phyloP scores from a whole-genome alignment of 2,329 filamentous ascomycete genomes.

The Monilinia laxa region DNA sequence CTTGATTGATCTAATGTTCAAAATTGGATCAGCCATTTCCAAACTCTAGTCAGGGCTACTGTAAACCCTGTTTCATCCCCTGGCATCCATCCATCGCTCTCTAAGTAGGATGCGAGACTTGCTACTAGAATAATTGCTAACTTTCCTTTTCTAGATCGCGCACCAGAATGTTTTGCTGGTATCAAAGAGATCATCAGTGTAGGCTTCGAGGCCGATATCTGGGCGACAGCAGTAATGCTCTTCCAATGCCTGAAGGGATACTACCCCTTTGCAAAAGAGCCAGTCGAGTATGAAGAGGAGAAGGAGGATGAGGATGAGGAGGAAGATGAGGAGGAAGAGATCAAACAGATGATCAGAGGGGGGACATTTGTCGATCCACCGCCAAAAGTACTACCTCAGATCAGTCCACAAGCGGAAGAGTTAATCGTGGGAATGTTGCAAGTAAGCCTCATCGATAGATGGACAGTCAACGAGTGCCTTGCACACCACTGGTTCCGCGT shows the following conservation, averaged over 20 bases:
- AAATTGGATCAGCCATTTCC: no score
- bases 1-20: no score
- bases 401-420: background rate
- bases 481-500: background rate
- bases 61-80: no score
- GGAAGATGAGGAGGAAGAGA: background rate
- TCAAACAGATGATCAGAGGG: no score
- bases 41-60: no score
- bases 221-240: background rate
- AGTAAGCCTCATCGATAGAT: background rate
- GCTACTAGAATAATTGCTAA: no score
- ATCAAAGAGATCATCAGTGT: background rate
- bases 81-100: no score
- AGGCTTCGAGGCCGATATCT: background rate
- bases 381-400: no score
- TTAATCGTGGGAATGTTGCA: background rate
- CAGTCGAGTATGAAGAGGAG: no score
- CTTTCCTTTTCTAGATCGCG: background rate
- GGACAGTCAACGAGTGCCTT: slow-evolving; percentile 1
- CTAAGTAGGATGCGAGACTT: no score
- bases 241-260: background rate
- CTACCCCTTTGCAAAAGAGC: background rate
- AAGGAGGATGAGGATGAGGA: background rate
- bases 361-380: no score
- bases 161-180: background rate